These are phyloP conservation scores for Globisporangium parvum DNA, from an alignment of 352 stramenopile species.

Conservation along the genomic window DNA sequence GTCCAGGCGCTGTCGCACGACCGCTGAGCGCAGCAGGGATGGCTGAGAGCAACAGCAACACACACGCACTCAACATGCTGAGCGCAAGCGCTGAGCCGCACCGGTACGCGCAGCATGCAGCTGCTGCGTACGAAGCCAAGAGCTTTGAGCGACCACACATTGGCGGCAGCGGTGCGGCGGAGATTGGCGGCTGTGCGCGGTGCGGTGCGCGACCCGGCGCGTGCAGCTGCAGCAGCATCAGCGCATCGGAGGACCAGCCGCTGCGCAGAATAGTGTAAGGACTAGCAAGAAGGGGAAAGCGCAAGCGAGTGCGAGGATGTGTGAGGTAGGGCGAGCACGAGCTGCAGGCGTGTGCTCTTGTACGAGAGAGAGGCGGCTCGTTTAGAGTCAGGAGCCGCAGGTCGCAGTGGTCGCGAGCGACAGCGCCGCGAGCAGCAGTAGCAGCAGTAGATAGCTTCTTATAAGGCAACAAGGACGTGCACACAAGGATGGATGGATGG, in stretches of 20 bases:
- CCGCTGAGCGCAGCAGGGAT: conserved; percentile 9
- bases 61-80: conserved; percentile 1
- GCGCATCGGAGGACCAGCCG: conserved; percentile 17
- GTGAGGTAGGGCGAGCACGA: too few relatives aligned
- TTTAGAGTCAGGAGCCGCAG: background rate
- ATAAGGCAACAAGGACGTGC: too few relatives aligned
- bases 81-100: conserved; percentile 14
- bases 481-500: background rate
- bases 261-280: conserved; percentile 45
- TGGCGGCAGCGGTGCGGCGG: background rate
- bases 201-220: conserved; percentile 13
- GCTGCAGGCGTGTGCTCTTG: too few relatives aligned
- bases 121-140: conserved; percentile 25
- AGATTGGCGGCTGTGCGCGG: conserved; percentile 5
- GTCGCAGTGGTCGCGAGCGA: too few relatives aligned
- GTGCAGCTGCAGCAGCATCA: conserved; percentile 21
- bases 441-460: too few relatives aligned
- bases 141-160: conserved; percentile 24
- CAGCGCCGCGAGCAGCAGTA: too few relatives aligned
- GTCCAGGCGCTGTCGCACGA: conserved; percentile 10
- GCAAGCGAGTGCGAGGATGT: background rate
- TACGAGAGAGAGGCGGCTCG: background rate
- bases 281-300: background rate
- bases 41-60: conserved; percentile 5
- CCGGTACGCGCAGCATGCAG: conserved; percentile 23